A percentile compares a stretch with the other conserved stretches of the same genome.
Conservation (phyloP, 1,139 yeast genomes). For the Blastobotrys aristatus region DNA sequence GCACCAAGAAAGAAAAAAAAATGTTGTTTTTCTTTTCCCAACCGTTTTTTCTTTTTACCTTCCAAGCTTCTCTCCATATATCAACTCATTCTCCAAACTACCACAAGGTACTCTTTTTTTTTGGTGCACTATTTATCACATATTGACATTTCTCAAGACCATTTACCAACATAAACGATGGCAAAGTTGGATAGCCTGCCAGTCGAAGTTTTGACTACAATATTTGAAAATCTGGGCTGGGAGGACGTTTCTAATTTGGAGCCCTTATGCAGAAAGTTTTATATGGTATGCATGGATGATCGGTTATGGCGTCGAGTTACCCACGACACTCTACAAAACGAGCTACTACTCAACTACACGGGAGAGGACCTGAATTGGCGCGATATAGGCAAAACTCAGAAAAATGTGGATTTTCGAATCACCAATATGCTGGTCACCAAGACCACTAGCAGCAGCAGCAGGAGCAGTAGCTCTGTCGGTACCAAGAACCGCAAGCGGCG, state of each 20-base stretch:
- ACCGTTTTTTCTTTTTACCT: too few species aligned
- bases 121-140: too few species aligned
- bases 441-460: too few species aligned
- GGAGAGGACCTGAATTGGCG: slow-evolving; percentile 3
- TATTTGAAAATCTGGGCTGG: not conserved
- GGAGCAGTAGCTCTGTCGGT: too few species aligned
- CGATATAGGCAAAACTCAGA: not conserved
- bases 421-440: not conserved
- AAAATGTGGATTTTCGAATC: not conserved
- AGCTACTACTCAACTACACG: slow-evolving; percentile 1
- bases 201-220: not conserved
- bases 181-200: not conserved
- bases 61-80: too few species aligned
- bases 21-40: too few species aligned
- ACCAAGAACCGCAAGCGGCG: not conserved
- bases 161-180: too few species aligned
- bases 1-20: too few species aligned
- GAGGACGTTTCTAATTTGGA: not conserved
- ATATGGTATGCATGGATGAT: not conserved
- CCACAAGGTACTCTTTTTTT: too few species aligned
- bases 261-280: not conserved
- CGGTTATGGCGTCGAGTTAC: slow-evolving; percentile 1
- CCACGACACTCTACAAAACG: not conserved
- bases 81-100: too few species aligned
- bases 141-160: too few species aligned